phyloP scores from a whole-genome alignment of 2,329 filamentous ascomycete species.

The Fusarium dlaminii region DNA sequence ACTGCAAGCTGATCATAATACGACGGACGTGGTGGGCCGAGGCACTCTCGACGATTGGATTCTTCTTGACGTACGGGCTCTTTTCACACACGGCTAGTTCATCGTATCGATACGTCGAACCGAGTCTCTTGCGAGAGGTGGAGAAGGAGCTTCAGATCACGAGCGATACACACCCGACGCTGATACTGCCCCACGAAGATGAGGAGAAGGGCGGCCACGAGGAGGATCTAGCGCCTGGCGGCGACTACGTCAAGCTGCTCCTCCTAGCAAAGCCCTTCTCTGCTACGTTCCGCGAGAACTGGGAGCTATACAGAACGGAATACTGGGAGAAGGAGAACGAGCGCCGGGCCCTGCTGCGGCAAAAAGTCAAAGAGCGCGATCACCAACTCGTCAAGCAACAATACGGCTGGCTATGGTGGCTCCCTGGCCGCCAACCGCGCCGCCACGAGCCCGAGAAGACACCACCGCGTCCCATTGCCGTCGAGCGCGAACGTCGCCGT shows the following conservation, averaged over 20 bases:
- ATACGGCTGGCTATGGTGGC: conserved; percentile 86
- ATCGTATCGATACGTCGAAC: conserved; percentile 81
- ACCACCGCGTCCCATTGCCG: conserved; percentile 54
- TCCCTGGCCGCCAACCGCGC: conserved; percentile 67
- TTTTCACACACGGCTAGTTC: conserved; percentile 75
- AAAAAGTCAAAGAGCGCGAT: conserved; percentile 75
- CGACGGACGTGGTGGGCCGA: conserved; percentile 86
- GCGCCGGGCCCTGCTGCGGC: conserved; percentile 76
- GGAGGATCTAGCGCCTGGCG: conserved; percentile 89
- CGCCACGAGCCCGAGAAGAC: conserved; percentile 52
- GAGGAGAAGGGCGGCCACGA: conserved; percentile 77
- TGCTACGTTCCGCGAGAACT: conserved; percentile 93
- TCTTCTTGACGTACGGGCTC: conserved; percentile 79
- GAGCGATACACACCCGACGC: conserved; percentile 52
- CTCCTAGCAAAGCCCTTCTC: conserved; percentile 95
- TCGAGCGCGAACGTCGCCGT: conserved; percentile 59
- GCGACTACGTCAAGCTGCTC: conserved; percentile 90
- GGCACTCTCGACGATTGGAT: conserved; percentile 74
- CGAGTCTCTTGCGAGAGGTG: conserved; percentile 65
- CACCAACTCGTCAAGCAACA: conserved; percentile 73
- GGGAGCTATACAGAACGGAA: conserved; percentile 92
- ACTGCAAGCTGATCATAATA: conserved; percentile 93
- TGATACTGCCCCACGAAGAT: conserved; percentile 59
- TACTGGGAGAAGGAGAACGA: conserved; percentile 99
- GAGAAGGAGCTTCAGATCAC: conserved; percentile 66